These are phyloP conservation scores for Boletus edulis DNA, from an alignment of 768 basidiomycete genomes.

Conservation along the genomic window DNA sequence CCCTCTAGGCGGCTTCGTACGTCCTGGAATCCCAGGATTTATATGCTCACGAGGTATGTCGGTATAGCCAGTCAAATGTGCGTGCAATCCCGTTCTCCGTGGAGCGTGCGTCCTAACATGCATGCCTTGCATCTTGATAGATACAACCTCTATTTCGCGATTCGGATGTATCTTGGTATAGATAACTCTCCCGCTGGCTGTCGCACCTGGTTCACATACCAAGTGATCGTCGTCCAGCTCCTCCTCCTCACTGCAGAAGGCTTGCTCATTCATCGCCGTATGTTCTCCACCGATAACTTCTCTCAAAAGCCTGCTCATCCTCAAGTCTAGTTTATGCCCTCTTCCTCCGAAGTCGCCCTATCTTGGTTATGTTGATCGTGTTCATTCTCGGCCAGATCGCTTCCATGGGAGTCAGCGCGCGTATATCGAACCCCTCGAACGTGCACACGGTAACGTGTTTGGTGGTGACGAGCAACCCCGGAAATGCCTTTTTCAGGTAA, in stretches of 20 bases:
- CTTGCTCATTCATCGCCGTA: slow-evolving; percentile 19
- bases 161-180: slow-evolving; percentile 18
- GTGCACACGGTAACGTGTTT: slow-evolving; percentile 16
- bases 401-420: slow-evolving; percentile 20
- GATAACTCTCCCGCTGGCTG: slow-evolving; percentile 6
- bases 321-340: slow-evolving; percentile 16
- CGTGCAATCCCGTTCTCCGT: background rate
- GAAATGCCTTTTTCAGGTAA: slow-evolving; percentile 20
- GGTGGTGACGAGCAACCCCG: slow-evolving; percentile 8
- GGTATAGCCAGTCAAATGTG: slow-evolving; percentile 21
- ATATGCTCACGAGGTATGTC: slow-evolving; percentile 10
- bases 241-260: slow-evolving; percentile 12
- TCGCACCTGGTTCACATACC: slow-evolving; percentile 15
- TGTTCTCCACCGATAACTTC: background rate
- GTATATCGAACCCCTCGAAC: slow-evolving; percentile 4
- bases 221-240: slow-evolving; percentile 11
- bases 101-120: background rate
- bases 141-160: slow-evolving; percentile 19
- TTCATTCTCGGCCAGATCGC: slow-evolving; percentile 7
- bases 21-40: slow-evolving; percentile 9
- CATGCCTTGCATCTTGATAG: background rate
- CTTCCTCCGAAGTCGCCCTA: slow-evolving; percentile 5
- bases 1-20: slow-evolving; percentile 3
- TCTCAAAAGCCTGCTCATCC: background rate
- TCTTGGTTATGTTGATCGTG: slow-evolving; percentile 7